Percentiles rank a stretch among this genome's conserved stretches.
These are phyloP conservation scores for Tephrocybe rancida DNA, from an alignment of 768 basidiomycete species.

Conservation along the genomic window DNA sequence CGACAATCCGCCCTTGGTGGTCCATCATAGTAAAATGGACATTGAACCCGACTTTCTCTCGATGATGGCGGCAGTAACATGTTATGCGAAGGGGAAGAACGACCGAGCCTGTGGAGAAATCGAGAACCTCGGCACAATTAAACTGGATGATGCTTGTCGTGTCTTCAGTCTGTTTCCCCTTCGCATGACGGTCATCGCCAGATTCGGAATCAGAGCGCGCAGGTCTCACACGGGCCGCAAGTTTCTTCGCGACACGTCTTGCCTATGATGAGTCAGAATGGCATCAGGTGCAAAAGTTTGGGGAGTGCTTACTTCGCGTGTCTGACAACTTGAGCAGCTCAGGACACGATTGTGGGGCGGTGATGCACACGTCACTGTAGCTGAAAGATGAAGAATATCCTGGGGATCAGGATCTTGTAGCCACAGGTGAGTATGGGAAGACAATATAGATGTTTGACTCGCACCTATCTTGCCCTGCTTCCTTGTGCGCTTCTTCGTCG, in stretches of 20 bases:
- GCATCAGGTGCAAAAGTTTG: slow-evolving; percentile 2
- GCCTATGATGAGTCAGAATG: slow-evolving; percentile 48
- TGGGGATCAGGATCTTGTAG: slow-evolving; percentile 61
- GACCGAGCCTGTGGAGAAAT: slow-evolving; percentile 85
- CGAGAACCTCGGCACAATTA: slow-evolving; percentile 89
- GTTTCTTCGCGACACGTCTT: slow-evolving; percentile 87
- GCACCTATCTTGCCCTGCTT: slow-evolving; percentile 84
- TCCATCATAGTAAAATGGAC: slow-evolving; percentile 88
- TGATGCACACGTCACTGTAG: slow-evolving; percentile 80
- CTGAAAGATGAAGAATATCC: slow-evolving; percentile 72
- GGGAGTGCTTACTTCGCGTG: slow-evolving; percentile 67
- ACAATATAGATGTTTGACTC: slow-evolving; percentile 18
- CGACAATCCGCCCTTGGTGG: slow-evolving; percentile 76
- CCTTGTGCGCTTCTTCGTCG: slow-evolving; percentile 82
- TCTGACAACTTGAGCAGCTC: slow-evolving; percentile 87
- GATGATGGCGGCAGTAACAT: slow-evolving; percentile 98
- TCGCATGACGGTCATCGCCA: slow-evolving; percentile 52
- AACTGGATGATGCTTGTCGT: slow-evolving; percentile 91
- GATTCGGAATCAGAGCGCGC: slow-evolving; percentile 77
- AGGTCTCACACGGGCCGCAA: slow-evolving; percentile 82
- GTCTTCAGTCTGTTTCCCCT: slow-evolving; percentile 59
- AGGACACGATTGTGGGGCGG: slow-evolving; percentile 75
- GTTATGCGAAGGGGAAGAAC: slow-evolving; percentile 94
- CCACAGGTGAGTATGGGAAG: slow-evolving; percentile 20
- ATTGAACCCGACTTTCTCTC: slow-evolving; percentile 94